A percentile compares a stretch with the other conserved stretches of the same genome.
These are phyloP conservation scores for Cicer chorassanicum DNA, from an alignment of 306 rosid genomes.

Conservation along the genomic window DNA sequence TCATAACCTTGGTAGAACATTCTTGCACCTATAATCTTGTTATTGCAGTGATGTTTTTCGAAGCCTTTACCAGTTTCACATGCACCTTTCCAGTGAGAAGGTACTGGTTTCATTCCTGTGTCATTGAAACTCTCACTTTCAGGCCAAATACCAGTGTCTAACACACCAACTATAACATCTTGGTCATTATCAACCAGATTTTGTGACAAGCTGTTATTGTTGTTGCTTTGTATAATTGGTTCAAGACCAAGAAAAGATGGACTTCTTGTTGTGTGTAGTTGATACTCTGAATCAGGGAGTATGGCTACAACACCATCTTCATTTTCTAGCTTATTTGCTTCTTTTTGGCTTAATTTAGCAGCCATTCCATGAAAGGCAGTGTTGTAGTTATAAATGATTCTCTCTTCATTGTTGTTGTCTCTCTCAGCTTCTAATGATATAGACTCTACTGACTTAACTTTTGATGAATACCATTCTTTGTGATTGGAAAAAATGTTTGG, in stretches of 20 bases:
- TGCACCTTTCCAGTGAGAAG: constrained; percentile 79
- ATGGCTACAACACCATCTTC: constrained; percentile 69
- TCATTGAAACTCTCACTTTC: constrained; percentile 93
- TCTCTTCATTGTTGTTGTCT: constrained; percentile 43
- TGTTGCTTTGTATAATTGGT: constrained; percentile 44
- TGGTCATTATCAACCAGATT: constrained; percentile 50
- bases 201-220: constrained; percentile 53
- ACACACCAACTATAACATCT: constrained; percentile 84
- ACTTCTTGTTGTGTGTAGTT: constrained; percentile 87
- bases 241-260: constrained; percentile 89
- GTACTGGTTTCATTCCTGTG: constrained; percentile 69
- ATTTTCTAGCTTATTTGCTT: constrained; percentile 57
- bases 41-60: constrained; percentile 65
- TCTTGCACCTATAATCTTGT: constrained; percentile 85
- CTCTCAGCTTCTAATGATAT: constrained; percentile 44
- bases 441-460: constrained; percentile 58
- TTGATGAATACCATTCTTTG: constrained; percentile 75
- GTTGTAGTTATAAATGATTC: constrained; percentile 72
- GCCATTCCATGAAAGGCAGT: constrained; percentile 84
- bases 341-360: constrained; percentile 61
- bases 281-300: constrained; percentile 73
- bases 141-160: constrained; percentile 99
- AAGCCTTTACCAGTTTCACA: constrained; percentile 87
- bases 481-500: constrained; percentile 63
- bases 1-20: constrained; percentile 83